Conservation (phyloP, 2,329 filamentous ascomycete genomes). For the Orbilia ellipsospora region DNA sequence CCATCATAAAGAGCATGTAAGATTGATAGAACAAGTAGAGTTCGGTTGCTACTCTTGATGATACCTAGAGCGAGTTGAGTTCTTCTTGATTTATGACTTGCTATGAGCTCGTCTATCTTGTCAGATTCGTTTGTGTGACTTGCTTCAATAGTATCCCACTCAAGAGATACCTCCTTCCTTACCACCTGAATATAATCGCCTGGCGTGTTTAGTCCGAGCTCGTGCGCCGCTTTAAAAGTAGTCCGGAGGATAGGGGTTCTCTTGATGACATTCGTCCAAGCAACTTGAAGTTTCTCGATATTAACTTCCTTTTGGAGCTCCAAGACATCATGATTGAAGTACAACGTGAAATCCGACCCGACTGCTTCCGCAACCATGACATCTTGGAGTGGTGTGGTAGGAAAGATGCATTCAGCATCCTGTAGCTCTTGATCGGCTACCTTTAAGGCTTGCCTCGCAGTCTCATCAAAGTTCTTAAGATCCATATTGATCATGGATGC, state of each 20-base stretch:
- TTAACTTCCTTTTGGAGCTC: constrained; percentile 70
- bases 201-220: constrained; percentile 66
- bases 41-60: constrained; percentile 63
- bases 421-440: constrained; percentile 29
- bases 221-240: constrained; percentile 68
- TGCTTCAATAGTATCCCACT: constrained; percentile 61
- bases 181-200: constrained; percentile 70
- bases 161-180: constrained; percentile 60
- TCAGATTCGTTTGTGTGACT: constrained; percentile 28
- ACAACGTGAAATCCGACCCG: constrained; percentile 76
- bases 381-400: constrained; percentile 85
- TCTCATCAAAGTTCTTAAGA: constrained; percentile 51
- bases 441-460: constrained; percentile 40
- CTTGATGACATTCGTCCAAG: constrained; percentile 72
- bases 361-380: constrained; percentile 86
- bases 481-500: not conserved
- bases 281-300: constrained; percentile 68
- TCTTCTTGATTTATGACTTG: constrained; percentile 60
- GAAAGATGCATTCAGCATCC: constrained; percentile 72
- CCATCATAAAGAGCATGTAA: constrained; percentile 91
- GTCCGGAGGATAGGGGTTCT: constrained; percentile 79
- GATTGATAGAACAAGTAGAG: constrained; percentile 70
- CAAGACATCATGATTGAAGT: constrained; percentile 87
- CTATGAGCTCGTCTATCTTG: constrained; percentile 45
- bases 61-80: constrained; percentile 61